Evolutionary conservation across 768 basidiomycete species (phyloP), one percentile per base, ranked within the genome.

Genomic region (Leccinum rimulosum): DNA sequence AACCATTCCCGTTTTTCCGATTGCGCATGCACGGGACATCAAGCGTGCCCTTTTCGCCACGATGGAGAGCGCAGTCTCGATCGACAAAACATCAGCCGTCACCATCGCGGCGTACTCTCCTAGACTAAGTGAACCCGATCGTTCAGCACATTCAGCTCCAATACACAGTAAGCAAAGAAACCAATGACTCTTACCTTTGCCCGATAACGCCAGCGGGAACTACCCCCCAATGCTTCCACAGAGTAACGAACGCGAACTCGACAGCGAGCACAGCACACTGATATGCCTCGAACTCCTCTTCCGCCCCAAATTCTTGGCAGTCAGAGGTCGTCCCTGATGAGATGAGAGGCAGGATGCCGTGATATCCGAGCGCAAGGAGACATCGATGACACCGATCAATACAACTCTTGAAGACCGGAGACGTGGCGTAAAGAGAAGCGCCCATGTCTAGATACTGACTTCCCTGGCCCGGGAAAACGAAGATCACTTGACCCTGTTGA

Each of bases 391-490:
- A 91, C 51, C 81, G 76, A 63, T 89, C 81, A 22, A 92, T 79
- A 50, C 77, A 73, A 6, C 64, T 58, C 52, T 70, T 77, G 69
- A 91, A 89, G 2, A 80, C 52, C 0, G 77, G 61, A 7, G 76
- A 79, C 1, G 77, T 77, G 40, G 65, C 66, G 57, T 91, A 91
- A 15, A 91, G 77, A 0, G 71, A 68, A 31, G 71, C 59, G 0
- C 85, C 88, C 88, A 90, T 89, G 6, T 83, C 81, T 17, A 76
- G 66, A 72, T 86, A 86, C 61, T 89, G 87, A 33, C 81, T 76
- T 40, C 88, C 89, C 66, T 90, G 87, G 8, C 89, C 90, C 17
- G 88, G 85, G 69, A 89, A 90, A 4, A 89, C 84, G 64, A 91
- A 89, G 6, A 83, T 77, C 1, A 81, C 76, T 4, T 75, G 72